phyloP scores from a whole-genome alignment of 2,329 filamentous ascomycete genomes.

The Colletotrichum cordylinicola region DNA sequence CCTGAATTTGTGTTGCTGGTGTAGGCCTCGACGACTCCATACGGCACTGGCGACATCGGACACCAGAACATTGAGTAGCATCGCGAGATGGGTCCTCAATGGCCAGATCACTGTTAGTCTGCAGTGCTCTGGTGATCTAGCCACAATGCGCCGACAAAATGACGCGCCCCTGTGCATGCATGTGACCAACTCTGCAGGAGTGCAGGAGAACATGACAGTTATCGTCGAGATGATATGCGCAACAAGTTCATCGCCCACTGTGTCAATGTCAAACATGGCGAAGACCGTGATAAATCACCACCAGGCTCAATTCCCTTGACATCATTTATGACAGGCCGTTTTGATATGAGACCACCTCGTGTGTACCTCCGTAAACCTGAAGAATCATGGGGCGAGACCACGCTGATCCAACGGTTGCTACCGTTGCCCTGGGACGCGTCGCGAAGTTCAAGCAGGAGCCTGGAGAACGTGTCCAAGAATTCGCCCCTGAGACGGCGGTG shows the following conservation, averaged over 20 bases:
- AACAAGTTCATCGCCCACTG: not conserved
- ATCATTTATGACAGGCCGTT: not conserved
- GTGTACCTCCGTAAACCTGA: too few relatives aligned
- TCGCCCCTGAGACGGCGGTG: not conserved
- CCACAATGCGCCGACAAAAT: not conserved
- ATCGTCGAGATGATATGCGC: not conserved
- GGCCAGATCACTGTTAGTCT: not conserved
- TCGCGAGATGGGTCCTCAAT: not conserved
- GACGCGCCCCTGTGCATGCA: not conserved
- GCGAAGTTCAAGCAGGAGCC: not conserved
- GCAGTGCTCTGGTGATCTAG: not conserved
- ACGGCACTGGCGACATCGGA: not conserved
- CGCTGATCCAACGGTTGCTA: not conserved
- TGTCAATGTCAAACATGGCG: not conserved
- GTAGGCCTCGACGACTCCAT: not conserved
- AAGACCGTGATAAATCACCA: not conserved
- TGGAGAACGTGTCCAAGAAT: not conserved
- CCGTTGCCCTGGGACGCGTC: not conserved
- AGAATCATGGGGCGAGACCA: too few relatives aligned
- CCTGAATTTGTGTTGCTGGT: not conserved
- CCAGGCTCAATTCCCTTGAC: not conserved
- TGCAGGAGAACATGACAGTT: not conserved
- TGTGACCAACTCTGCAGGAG: not conserved
- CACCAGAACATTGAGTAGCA: not conserved
- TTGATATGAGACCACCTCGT: not conserved